These are phyloP conservation scores for Erysimum cheiranthoides DNA, from an alignment of 345 rosid species.

Conservation along the genomic window DNA sequence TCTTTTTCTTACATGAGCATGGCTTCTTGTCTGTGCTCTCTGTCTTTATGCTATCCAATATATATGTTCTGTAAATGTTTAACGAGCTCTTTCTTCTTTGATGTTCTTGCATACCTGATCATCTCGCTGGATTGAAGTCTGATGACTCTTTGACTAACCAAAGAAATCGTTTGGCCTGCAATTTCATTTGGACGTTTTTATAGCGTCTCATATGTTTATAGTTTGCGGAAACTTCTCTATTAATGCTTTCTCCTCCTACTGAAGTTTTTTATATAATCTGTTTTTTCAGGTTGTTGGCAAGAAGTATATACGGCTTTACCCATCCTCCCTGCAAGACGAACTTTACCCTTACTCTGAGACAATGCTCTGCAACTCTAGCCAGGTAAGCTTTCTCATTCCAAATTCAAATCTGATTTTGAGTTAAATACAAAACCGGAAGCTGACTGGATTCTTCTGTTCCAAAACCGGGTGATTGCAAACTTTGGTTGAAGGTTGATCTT, in stretches of 20 bases:
- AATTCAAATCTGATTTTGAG: not conserved
- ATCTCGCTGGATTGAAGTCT: slow-evolving; percentile 42
- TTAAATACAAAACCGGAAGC: not conserved
- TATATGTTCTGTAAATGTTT: slow-evolving; percentile 12
- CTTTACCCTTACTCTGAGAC: slow-evolving; percentile 84
- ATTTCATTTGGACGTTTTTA: slow-evolving; percentile 4
- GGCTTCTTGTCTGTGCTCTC: slow-evolving; percentile 22
- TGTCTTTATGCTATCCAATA: not conserved
- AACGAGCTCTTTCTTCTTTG: slow-evolving; percentile 38
- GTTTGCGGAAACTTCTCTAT: not conserved
- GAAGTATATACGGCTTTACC: slow-evolving; percentile 87
- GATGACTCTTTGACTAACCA: slow-evolving; percentile 48
- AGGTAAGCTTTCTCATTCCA: slow-evolving; percentile 54
- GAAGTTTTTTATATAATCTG: slow-evolving; percentile 28
- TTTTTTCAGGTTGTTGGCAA: slow-evolving; percentile 82
- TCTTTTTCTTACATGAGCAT: slow-evolving; percentile 7
- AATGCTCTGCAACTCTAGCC: slow-evolving; percentile 93
- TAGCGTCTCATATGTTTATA: no score
- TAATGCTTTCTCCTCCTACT: not conserved
- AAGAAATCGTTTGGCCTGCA: slow-evolving; percentile 36
- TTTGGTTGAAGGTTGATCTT: slow-evolving; percentile 79
- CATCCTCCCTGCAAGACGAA: slow-evolving; percentile 71
- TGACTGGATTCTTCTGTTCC: not conserved
- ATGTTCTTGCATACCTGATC: slow-evolving; percentile 39
- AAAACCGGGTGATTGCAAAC: slow-evolving; percentile 21